phyloP scores from a whole-genome alignment of 2,329 filamentous ascomycete genomes.

The Botryosphaeria agaves region DNA sequence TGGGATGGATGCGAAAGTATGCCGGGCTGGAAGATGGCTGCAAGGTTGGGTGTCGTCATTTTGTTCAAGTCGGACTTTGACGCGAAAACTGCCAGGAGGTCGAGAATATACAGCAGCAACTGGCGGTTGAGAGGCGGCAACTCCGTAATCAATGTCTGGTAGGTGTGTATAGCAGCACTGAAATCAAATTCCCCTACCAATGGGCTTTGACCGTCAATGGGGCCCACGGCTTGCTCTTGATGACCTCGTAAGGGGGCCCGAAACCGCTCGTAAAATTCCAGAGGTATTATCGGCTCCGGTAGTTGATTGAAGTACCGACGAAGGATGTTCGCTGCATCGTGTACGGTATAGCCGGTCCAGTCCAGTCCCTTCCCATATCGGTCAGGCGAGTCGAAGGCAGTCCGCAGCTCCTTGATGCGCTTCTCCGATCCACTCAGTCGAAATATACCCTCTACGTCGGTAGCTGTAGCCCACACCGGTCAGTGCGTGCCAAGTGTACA shows the following conservation, averaged over 20 bases:
- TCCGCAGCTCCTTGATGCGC: slow-evolving; percentile 91
- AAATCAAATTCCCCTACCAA: slow-evolving; percentile 60
- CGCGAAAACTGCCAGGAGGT: slow-evolving; percentile 88
- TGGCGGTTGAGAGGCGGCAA: slow-evolving; percentile 87
- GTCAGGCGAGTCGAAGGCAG: slow-evolving; percentile 82
- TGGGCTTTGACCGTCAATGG: slow-evolving; percentile 43
- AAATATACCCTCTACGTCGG: slow-evolving; percentile 90
- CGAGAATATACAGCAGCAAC: slow-evolving; percentile 84
- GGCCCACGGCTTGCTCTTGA: slow-evolving; percentile 49
- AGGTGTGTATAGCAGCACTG: slow-evolving; percentile 57
- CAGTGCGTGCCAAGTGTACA: too few relatives aligned
- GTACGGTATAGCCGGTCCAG: slow-evolving; percentile 95
- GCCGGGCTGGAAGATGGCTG: slow-evolving; percentile 94
- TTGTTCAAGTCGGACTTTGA: slow-evolving; percentile 93
- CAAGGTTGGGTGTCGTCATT: slow-evolving; percentile 88
- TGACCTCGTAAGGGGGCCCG: slow-evolving; percentile 61
- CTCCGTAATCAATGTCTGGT: slow-evolving; percentile 83
- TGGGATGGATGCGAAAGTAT: slow-evolving; percentile 87
- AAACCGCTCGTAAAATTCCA: slow-evolving; percentile 85
- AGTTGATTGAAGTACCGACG: slow-evolving; percentile 91
- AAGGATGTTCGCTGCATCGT: slow-evolving; percentile 93
- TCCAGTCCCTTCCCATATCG: slow-evolving; percentile 92
- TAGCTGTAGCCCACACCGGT: too few relatives aligned
- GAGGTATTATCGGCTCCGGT: slow-evolving; percentile 87
- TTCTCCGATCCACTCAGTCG: slow-evolving; percentile 91